Evolutionary conservation across 345 rosid species (phyloP).

Genomic region (Clausena lansium): DNA sequence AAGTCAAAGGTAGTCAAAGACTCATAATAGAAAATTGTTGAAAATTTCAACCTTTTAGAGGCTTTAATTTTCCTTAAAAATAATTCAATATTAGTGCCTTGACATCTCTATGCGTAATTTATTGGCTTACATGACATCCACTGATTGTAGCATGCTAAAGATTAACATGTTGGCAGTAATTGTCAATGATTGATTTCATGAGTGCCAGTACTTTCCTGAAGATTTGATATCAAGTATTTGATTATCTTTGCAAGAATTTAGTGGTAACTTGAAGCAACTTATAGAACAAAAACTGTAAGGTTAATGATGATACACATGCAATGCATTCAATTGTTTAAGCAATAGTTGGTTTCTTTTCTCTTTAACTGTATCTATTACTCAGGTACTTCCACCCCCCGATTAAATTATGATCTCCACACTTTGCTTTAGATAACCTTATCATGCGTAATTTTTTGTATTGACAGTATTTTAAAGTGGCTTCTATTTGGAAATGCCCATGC

Average conservation of each 20-base stretch:
- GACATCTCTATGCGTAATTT: background rate
- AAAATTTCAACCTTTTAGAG: background rate
- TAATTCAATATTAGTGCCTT: background rate
- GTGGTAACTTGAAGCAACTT: background rate
- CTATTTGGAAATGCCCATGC: too few relatives aligned
- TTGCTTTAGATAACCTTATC: too few relatives aligned
- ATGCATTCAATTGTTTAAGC: background rate
- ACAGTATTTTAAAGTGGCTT: too few relatives aligned
- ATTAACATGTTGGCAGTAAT: background rate
- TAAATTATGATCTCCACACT: too few relatives aligned
- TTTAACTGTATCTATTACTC: too few relatives aligned
- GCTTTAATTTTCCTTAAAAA: too few relatives aligned
- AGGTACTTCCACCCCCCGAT: too few relatives aligned
- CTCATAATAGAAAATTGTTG: too few relatives aligned
- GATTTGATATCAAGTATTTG: background rate
- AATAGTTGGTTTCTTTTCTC: too few relatives aligned
- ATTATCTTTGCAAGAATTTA: background rate
- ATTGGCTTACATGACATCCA: background rate
- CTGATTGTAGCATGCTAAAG: background rate
- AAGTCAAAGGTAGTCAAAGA: too few relatives aligned
- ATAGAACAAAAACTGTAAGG: background rate
- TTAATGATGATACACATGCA: background rate
- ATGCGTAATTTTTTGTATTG: too few relatives aligned
- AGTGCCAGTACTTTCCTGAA: background rate
- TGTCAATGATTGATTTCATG: background rate